Base-by-base conservation (phyloP, 768 basidiomycete genomes). In the Porpolomopsis calyptriformis region DNA sequence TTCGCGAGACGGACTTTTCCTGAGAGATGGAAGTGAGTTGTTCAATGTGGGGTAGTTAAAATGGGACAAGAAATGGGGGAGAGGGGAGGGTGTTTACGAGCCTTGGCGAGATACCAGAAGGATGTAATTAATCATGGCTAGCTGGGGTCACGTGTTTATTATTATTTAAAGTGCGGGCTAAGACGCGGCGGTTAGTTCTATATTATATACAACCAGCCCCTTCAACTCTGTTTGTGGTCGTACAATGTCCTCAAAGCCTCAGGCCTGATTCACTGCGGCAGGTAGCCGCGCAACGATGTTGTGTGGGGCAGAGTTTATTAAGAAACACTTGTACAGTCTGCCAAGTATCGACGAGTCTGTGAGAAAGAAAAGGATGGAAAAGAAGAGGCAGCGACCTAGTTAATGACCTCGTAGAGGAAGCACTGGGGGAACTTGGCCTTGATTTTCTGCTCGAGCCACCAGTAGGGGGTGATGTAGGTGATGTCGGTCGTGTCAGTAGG, bases 101-200 rank as follows among this genome's bases (percentile, higher is more conserved):
- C 88, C 93, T 81, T 97, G 93, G 47, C 91, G 78, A 33, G 92
- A 96, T 42, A 97, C 78, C 22, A 98, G 81, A 41, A 98, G 76
- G 54, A 98, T 77, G 71, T 94, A 97, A 70, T 84, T 86, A 67
- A 96, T 85, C 83, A 88, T 86, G 18, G 47, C 16, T 10, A 4
- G 7, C 23, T 14, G 29, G n/a, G n/a, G n/a, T n/a, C n/a, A n/a
- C n/a, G n/a, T n/a, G n/a, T n/a, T n/a, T n/a, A n/a, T n/a, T n/a
- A n/a, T n/a, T n/a, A n/a, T n/a, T n/a, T n/a, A n/a, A n/a, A n/a
- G n/a, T n/a, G n/a, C n/a, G n/a, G n/a, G n/a, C n/a, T n/a, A n/a
- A n/a, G n/a, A n/a, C n/a, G n/a, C n/a, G n/a, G n/a, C n/a, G n/a
- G n/a, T n/a, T n/a, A n/a, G n/a, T n/a, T n/a, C n/a, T n/a, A n/a